Percentiles rank a stretch among this genome's conserved stretches.
phyloP scores from a whole-genome alignment of 768 basidiomycete genomes.

The Phaffia tasmanica region DNA sequence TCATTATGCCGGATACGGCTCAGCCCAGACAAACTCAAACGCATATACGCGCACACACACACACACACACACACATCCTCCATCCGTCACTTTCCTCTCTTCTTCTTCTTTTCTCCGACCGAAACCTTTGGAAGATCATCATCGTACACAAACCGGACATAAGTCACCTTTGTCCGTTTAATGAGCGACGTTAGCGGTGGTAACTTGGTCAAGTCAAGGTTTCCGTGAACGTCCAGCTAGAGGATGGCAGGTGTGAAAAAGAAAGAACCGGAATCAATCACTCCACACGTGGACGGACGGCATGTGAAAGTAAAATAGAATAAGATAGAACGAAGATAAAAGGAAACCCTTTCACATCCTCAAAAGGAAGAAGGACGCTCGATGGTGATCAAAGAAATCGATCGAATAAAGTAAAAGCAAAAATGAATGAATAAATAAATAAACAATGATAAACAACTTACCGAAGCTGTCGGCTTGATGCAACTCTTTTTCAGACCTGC shows the following conservation, averaged over 20 bases:
- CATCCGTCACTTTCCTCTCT: not conserved
- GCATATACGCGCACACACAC: no score
- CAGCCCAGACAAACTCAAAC: no score
- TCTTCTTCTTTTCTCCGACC: slow-evolving; percentile 14
- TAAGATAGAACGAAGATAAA: not conserved
- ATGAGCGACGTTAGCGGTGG: slow-evolving; percentile 19
- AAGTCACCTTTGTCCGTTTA: slow-evolving; percentile 21
- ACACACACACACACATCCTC: not conserved
- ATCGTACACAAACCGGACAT: slow-evolving; percentile 23
- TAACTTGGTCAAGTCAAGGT: not conserved
- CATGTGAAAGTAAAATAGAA: not conserved
- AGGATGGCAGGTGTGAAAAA: not conserved
- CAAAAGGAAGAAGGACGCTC: not conserved
- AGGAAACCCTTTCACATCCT: not conserved
- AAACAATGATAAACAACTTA: not conserved
- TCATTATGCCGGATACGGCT: no score
- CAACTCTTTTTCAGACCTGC: slow-evolving; percentile 5
- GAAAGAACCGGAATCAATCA: not conserved
- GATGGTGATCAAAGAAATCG: no score
- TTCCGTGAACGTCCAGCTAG: not conserved
- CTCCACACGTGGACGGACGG: no score
- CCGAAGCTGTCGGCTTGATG: not conserved
- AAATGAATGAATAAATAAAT: not conserved
- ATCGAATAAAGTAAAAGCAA: not conserved
- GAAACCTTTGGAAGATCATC: slow-evolving; percentile 15